A percentile compares a stretch with the other conserved stretches of the same genome.
Evolutionary conservation across 2,329 filamentous ascomycete species (phyloP).

Genomic region (Graphilbum sp.): DNA sequence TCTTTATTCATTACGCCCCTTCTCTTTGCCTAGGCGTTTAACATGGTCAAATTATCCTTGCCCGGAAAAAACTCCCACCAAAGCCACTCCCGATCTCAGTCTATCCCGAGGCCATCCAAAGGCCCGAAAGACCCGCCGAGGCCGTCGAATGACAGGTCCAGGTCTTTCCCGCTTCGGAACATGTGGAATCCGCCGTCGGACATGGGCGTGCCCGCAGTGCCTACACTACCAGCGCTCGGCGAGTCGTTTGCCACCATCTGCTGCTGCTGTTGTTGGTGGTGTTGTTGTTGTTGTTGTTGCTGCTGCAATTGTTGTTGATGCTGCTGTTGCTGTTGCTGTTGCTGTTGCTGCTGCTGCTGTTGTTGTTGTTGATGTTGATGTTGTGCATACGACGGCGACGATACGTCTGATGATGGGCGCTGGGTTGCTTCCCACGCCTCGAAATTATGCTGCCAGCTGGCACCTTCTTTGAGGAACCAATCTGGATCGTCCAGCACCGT

Average conservation of each 20-base stretch:
- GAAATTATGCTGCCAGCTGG: conserved; percentile 41
- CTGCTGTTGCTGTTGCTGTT: background rate
- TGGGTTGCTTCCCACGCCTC: conserved; percentile 29
- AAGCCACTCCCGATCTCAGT: no score
- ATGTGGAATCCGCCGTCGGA: conserved; percentile 3
- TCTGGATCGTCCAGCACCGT: conserved; percentile 34
- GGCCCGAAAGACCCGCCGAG: conserved; percentile 11
- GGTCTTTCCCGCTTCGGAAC: conserved; percentile 1
- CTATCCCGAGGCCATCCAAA: conserved; percentile 8
- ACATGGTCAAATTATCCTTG: no score
- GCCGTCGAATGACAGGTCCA: conserved; percentile 12
- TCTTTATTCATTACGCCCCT: no score
- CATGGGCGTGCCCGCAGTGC: conserved; percentile 1
- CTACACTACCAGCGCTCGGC: background rate
- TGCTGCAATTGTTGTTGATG: no score
- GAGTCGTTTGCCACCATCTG: no score
- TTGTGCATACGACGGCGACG: background rate
- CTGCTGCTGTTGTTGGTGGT: conserved; percentile 1
- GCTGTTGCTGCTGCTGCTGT: conserved; percentile 1
- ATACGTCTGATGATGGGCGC: no score
- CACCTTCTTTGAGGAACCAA: conserved; percentile 41
- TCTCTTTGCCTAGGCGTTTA: no score
- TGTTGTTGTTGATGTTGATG: conserved; percentile 1
- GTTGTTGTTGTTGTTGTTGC: background rate
- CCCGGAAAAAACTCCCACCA: background rate